Evolutionary conservation across 768 basidiomycete genomes (phyloP).

Genomic region (Boletus insuetus): DNA sequence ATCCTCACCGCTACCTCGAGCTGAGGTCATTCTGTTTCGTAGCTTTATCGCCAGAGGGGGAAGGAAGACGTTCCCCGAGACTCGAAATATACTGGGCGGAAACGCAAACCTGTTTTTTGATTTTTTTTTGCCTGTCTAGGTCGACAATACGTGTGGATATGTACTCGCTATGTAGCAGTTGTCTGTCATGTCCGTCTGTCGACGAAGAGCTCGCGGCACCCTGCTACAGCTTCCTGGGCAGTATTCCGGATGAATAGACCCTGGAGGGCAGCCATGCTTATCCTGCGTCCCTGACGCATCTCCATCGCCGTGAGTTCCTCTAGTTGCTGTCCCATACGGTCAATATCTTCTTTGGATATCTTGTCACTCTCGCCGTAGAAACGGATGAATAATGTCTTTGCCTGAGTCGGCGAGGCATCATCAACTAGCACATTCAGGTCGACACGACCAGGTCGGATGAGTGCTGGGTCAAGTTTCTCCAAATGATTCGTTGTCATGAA

Average conservation of each 20-base stretch:
- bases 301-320: constrained; percentile 53
- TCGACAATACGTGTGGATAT: background rate
- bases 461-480: constrained; percentile 84
- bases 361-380: constrained; percentile 69
- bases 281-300: constrained; percentile 47
- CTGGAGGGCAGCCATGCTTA: constrained; percentile 97
- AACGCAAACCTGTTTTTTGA: constrained; percentile 77
- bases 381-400: constrained; percentile 67
- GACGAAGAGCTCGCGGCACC: constrained; percentile 44
- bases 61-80: constrained; percentile 83
- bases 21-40: constrained; percentile 1
- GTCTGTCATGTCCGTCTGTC: constrained; percentile 27
- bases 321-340: constrained; percentile 50
- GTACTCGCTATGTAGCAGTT: constrained; percentile 9
- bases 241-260: constrained; percentile 86
- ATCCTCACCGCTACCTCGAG: background rate
- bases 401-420: constrained; percentile 84
- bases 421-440: constrained; percentile 82
- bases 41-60: constrained; percentile 83
- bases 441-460: constrained; percentile 94
- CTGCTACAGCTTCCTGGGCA: constrained; percentile 52
- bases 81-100: constrained; percentile 91
- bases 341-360: constrained; percentile 34
- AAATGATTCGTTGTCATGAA: constrained; percentile 99
- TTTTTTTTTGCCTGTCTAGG: constrained; percentile 4